phyloP scores from a whole-genome alignment of 441 rosid genomes.

The Populus hybrid region DNA sequence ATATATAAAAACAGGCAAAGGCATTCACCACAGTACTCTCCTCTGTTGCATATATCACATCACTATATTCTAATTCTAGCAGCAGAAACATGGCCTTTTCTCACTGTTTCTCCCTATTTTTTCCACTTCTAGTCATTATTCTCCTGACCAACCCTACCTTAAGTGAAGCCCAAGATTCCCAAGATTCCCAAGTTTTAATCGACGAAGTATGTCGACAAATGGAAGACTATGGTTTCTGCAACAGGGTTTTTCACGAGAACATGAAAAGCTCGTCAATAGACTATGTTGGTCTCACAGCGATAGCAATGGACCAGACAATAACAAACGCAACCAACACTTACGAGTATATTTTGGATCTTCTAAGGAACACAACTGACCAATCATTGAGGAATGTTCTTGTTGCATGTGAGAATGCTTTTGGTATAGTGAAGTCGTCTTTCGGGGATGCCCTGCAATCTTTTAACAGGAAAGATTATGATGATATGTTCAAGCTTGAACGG shows the following conservation, averaged over 20 bases:
- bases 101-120: background rate
- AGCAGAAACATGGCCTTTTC: background rate
- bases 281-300: background rate
- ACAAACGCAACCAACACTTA: background rate
- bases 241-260: background rate
- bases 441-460: background rate
- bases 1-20: background rate
- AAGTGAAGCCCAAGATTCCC: background rate
- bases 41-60: background rate
- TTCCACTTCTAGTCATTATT: background rate
- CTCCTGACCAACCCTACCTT: background rate
- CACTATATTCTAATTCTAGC: background rate
- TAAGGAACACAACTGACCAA: background rate
- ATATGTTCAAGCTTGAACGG: background rate
- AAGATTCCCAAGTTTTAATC: background rate
- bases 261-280: background rate
- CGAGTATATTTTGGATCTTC: background rate
- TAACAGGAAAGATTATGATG: background rate
- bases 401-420: background rate
- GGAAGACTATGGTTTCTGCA: constrained; percentile 5
- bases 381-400: background rate
- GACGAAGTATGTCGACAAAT: background rate
- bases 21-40: background rate
- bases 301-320: background rate
- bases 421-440: background rate